Percentiles rank a stretch among this genome's conserved stretches.
phyloP scores from a whole-genome alignment of 2,329 filamentous ascomycete species.

The Paraphaeosphaeria sporulosa region DNA sequence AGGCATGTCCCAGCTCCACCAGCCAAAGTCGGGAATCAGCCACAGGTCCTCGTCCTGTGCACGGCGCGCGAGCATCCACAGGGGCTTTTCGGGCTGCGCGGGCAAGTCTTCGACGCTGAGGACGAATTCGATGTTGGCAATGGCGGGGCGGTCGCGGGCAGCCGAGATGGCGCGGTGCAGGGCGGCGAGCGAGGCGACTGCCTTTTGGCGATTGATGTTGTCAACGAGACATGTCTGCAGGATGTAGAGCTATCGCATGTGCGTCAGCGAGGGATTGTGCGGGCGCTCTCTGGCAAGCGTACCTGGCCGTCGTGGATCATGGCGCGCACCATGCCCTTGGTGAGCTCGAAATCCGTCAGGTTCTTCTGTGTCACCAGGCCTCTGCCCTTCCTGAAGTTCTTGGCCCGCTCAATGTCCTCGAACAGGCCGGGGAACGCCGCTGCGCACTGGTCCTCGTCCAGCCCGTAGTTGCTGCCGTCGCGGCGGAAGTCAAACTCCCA shows the following conservation, averaged over 20 bases:
- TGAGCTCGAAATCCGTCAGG: constrained; percentile 36
- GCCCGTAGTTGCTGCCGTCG: constrained; percentile 39
- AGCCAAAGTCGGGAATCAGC: constrained; percentile 47
- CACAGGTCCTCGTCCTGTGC: constrained; percentile 41
- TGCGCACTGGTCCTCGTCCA: constrained; percentile 40
- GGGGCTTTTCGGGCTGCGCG: constrained; percentile 36
- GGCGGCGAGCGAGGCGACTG: constrained; percentile 36
- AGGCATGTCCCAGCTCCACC: constrained; percentile 47
- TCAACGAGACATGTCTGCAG: constrained; percentile 44
- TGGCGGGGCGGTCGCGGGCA: constrained; percentile 27
- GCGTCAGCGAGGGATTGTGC: constrained; percentile 5
- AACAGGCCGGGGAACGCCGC: constrained; percentile 42
- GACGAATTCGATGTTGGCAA: constrained; percentile 45
- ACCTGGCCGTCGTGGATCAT: constrained; percentile 44
- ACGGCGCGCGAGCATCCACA: constrained; percentile 44
- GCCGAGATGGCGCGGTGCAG: constrained; percentile 41
- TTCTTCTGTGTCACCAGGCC: constrained; percentile 38
- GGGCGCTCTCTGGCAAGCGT: constrained; percentile 5
- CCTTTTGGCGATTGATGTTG: constrained; percentile 45
- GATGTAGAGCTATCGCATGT: constrained; percentile 35
- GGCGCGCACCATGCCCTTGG: constrained; percentile 44
- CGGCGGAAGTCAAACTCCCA: constrained; percentile 42
- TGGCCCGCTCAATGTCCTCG: constrained; percentile 40
- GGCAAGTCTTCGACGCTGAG: constrained; percentile 45
- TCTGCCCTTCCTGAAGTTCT: constrained; percentile 30